These are phyloP conservation scores for Komagataea norvegica DNA, from an alignment of 1,139 yeast genomes.

Conservation along the genomic window DNA sequence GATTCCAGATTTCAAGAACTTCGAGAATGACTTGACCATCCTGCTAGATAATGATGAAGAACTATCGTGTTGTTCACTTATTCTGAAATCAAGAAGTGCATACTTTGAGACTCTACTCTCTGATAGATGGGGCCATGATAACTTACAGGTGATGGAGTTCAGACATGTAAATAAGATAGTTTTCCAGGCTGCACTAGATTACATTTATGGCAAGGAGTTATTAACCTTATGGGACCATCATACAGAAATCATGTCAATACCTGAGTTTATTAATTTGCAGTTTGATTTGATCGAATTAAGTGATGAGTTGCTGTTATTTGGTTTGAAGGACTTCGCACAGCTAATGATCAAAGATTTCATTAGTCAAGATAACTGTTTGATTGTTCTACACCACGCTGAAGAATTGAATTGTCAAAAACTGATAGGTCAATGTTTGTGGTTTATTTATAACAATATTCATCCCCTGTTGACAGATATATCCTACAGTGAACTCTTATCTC, in stretches of 20 bases:
- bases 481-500: constrained; percentile 23
- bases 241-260: constrained; percentile 29
- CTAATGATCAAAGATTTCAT: constrained; percentile 56
- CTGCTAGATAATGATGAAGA: constrained; percentile 39
- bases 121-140: constrained; percentile 43
- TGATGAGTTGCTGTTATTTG: constrained; percentile 60
- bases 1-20: constrained; percentile 12
- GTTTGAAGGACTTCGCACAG: constrained; percentile 59
- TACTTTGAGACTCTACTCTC: constrained; percentile 61
- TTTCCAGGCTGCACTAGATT: constrained; percentile 50
- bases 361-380: constrained; percentile 54
- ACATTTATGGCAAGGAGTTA: constrained; percentile 54
- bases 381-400: constrained; percentile 52
- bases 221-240: constrained; percentile 41
- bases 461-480: constrained; percentile 51
- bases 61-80: constrained; percentile 42
- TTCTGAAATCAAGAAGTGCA: constrained; percentile 53
- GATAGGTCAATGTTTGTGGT: constrained; percentile 61
- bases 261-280: constrained; percentile 48
- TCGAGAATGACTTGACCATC: constrained; percentile 30
- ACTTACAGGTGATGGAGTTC: constrained; percentile 34
- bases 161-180: constrained; percentile 38
- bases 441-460: constrained; percentile 62
- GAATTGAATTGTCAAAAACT: constrained; percentile 49
- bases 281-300: constrained; percentile 59